Evolutionary conservation across 495 filamentous ascomycete genomes (phyloP).

Genomic region (Aspergillus ostianus): DNA sequence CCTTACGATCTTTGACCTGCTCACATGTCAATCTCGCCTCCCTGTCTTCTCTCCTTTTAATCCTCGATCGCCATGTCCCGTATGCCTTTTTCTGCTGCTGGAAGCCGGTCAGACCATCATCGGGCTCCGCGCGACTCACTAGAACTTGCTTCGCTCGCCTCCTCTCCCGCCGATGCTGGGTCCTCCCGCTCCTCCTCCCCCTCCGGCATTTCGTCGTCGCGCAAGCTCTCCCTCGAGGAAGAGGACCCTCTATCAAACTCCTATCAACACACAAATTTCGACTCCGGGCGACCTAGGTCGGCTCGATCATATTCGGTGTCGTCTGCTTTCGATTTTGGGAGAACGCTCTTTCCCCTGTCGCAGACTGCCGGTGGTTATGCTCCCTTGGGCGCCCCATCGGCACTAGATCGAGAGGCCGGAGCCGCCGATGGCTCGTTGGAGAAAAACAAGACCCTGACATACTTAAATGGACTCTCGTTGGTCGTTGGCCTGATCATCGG

Average conservation of each 20-base stretch:
- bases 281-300: slow-evolving; percentile 47
- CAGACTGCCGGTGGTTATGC: slow-evolving; percentile 80
- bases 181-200: slow-evolving; percentile 72
- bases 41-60: slow-evolving; percentile 1
- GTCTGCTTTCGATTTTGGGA: slow-evolving; percentile 90
- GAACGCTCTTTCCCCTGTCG: slow-evolving; percentile 90
- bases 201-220: slow-evolving; percentile 85
- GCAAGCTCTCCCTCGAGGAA: slow-evolving; percentile 82
- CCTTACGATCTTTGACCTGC: not conserved
- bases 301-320: slow-evolving; percentile 80
- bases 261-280: slow-evolving; percentile 45
- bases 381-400: slow-evolving; percentile 70
- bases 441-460: slow-evolving; percentile 93
- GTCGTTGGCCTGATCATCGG: slow-evolving; percentile 94
- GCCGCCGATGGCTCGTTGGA: slow-evolving; percentile 66
- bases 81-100: slow-evolving; percentile 27
- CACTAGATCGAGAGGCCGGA: slow-evolving; percentile 44
- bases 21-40: not conserved
- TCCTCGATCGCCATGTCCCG: slow-evolving; percentile 31
- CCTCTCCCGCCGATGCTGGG: slow-evolving; percentile 54
- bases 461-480: slow-evolving; percentile 86
- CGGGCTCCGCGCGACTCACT: slow-evolving; percentile 77
- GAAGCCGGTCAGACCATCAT: slow-evolving; percentile 27
- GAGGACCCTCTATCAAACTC: slow-evolving; percentile 72
- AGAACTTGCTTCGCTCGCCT: slow-evolving; percentile 92